These are phyloP conservation scores for Apiotrichum brassicae DNA, from an alignment of 1,284 basidiomycete species.

Conservation along the genomic window DNA sequence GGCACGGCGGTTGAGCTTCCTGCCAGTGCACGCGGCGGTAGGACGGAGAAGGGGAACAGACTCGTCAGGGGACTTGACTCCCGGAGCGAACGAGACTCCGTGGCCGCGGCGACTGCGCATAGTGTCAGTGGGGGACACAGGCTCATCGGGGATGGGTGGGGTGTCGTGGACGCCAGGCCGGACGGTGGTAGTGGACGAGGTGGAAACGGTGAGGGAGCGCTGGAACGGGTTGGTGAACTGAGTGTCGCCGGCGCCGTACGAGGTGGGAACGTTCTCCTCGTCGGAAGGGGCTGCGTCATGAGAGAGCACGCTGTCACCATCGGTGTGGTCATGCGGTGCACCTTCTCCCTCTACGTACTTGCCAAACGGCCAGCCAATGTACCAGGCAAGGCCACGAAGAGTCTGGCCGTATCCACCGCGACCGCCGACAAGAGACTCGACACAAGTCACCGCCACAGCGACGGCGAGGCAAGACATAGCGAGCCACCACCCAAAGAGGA, in stretches of 20 bases:
- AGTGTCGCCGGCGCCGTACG: background rate
- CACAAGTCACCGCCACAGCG: conserved; percentile 63
- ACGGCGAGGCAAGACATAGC: conserved; percentile 63
- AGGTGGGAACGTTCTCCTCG: conserved; percentile 3
- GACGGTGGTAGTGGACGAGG: conserved; percentile 21
- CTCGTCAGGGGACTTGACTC: conserved; percentile 13
- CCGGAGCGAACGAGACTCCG: conserved; percentile 35
- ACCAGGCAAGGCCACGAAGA: conserved; percentile 88
- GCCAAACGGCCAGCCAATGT: conserved; percentile 96
- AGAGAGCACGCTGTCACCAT: conserved; percentile 4
- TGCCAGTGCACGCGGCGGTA: conserved; percentile 6
- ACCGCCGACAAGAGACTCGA: conserved; percentile 54
- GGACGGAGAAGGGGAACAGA: background rate
- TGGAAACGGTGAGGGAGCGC: conserved; percentile 7
- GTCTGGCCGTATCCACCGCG: conserved; percentile 80
- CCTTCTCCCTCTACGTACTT: conserved; percentile 93
- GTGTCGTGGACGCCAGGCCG: conserved; percentile 1
- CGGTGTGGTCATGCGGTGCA: conserved; percentile 28
- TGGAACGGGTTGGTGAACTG: conserved; percentile 1
- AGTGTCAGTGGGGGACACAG: background rate
- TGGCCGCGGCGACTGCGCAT: conserved; percentile 14
- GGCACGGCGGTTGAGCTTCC: conserved; percentile 37
- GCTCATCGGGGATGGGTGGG: background rate
- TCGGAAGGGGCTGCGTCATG: background rate
- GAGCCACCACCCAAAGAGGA: conserved; percentile 89